Evolutionary conservation across 805 yeast species (phyloP).

Genomic region (Lipomyces mesembrius): DNA sequence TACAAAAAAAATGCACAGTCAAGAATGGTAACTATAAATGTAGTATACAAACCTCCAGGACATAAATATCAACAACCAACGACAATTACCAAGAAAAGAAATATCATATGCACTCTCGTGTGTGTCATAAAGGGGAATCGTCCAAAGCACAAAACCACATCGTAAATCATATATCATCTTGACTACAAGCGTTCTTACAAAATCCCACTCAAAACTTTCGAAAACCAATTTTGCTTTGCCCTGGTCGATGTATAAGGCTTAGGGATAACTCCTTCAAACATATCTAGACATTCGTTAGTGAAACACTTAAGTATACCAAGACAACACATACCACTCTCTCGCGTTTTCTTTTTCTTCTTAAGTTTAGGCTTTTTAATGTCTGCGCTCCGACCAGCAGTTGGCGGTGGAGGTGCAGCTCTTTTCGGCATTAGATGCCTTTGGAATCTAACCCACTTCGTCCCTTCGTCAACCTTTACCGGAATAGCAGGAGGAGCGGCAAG

Average conservation of each 20-base stretch:
- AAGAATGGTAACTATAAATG: too few species aligned
- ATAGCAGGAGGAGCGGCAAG: background rate
- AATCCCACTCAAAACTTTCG: conserved; percentile 23
- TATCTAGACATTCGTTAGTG: conserved; percentile 3
- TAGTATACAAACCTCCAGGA: background rate
- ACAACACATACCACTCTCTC: conserved; percentile 14
- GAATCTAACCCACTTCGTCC: conserved; percentile 18
- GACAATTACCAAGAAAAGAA: background rate
- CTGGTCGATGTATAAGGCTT: conserved; percentile 8
- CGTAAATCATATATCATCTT: background rate
- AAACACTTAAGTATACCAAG: background rate
- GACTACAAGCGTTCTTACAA: background rate
- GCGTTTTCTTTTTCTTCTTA: conserved; percentile 6
- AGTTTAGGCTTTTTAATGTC: background rate
- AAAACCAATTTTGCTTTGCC: conserved; percentile 28
- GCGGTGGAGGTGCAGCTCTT: conserved; percentile 25
- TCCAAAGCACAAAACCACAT: background rate
- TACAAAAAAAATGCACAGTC: too few species aligned
- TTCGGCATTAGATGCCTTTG: conserved; percentile 22
- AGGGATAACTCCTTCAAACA: conserved; percentile 21
- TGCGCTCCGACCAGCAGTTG: conserved; percentile 10
- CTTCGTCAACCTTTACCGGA: background rate
- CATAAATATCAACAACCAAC: background rate
- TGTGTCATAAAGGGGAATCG: background rate
- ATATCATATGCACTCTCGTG: background rate